Evolutionary conservation across 441 rosid species (phyloP).

Genomic region (Raphanus hybrid): DNA sequence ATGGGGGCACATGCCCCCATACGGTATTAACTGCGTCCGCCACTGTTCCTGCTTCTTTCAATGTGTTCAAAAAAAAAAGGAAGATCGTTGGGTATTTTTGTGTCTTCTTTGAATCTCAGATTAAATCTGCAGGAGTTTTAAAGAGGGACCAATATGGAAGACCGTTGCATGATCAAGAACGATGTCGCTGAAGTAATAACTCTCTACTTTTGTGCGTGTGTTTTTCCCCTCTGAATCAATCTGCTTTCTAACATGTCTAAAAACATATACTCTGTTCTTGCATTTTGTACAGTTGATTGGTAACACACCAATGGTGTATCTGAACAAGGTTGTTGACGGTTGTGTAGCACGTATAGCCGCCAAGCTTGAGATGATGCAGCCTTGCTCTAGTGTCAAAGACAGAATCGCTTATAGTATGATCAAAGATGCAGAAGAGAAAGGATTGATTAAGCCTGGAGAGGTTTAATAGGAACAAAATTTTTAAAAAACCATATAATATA

Average conservation of each 20-base stretch:
- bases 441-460: constrained; percentile 74
- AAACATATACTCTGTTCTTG: not conserved
- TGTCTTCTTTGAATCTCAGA: not conserved
- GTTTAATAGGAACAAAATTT: not conserved
- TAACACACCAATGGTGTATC: constrained; percentile 77
- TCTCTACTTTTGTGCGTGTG: not conserved
- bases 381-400: constrained; percentile 74
- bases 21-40: too few relatives aligned
- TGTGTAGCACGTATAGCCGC: constrained; percentile 74
- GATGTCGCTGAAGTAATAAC: constrained; percentile 66
- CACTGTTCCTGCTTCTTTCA: constrained; percentile 10
- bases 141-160: constrained; percentile 52
- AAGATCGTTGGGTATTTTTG: not conserved
- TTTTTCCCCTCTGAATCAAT: not conserved
- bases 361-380: constrained; percentile 76
- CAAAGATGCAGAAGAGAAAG: constrained; percentile 81
- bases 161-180: constrained; percentile 55
- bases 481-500: not conserved
- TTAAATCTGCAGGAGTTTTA: constrained; percentile 1
- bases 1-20: too few relatives aligned
- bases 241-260: not conserved
- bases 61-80: too few relatives aligned
- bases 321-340: constrained; percentile 64
- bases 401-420: constrained; percentile 80
- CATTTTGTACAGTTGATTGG: constrained; percentile 59